These are phyloP conservation scores for Plasmodium gaboni DNA, from an alignment of 169 alveolate genomes.

Conservation along the genomic window DNA sequence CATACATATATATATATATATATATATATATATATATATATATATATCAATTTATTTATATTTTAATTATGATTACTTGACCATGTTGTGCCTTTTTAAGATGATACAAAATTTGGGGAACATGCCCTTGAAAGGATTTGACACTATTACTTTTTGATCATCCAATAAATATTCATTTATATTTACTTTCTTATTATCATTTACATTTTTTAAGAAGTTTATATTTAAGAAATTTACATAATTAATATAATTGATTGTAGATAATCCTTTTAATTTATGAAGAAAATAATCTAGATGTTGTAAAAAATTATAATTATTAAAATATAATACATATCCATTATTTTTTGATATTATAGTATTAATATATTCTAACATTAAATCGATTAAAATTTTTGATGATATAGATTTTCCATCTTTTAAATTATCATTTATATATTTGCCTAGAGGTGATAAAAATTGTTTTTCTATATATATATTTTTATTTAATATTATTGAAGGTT, in stretches of 20 bases:
- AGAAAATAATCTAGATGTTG: slow-evolving; percentile 19
- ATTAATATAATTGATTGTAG: slow-evolving; percentile 28
- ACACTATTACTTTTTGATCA: slow-evolving; percentile 26
- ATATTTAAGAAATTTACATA: slow-evolving; percentile 35
- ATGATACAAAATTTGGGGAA: slow-evolving; percentile 44
- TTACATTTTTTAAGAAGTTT: slow-evolving; percentile 35
- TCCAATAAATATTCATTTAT: slow-evolving; percentile 9
- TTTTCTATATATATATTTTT: slow-evolving; percentile 20
- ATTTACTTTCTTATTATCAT: neutral
- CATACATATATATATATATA: no score
- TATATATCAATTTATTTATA: neutral
- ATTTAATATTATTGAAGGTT: slow-evolving; percentile 30
- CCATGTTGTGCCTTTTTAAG: neutral
- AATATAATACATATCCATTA: slow-evolving; percentile 60
- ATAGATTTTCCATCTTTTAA: slow-evolving; percentile 26
- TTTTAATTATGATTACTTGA: neutral
- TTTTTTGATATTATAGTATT: slow-evolving; percentile 47
- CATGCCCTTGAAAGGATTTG: slow-evolving; percentile 40
- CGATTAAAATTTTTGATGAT: slow-evolving; percentile 29
- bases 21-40: no score
- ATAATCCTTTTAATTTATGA: slow-evolving; percentile 32
- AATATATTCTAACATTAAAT: slow-evolving; percentile 48
- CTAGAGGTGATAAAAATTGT: slow-evolving; percentile 47
- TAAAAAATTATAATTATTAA: slow-evolving; percentile 8
- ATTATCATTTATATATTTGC: slow-evolving; percentile 29